Evolutionary conservation across 2,329 filamentous ascomycete species (phyloP).

Genomic region (Xylaria sp.): DNA sequence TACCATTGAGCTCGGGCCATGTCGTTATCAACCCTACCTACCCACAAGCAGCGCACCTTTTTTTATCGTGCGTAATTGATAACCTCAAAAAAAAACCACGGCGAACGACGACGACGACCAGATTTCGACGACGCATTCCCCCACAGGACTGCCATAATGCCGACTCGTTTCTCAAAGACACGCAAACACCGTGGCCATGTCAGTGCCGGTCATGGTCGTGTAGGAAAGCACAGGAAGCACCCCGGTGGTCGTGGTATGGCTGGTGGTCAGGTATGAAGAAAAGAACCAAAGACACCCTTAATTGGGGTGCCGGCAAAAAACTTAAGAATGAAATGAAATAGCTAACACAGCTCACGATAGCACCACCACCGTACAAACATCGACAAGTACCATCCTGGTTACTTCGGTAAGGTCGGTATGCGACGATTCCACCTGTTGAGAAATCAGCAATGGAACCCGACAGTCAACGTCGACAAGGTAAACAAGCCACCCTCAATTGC

Average conservation of each 20-base stretch:
- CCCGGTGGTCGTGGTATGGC: slow-evolving; percentile 86
- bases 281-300: background rate
- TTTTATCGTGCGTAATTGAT: slow-evolving; percentile 39
- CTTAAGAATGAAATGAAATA: background rate
- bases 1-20: slow-evolving; percentile 26
- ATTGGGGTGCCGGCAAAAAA: background rate
- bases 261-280: slow-evolving; percentile 43
- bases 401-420: slow-evolving; percentile 99
- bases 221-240: slow-evolving; percentile 98
- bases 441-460: slow-evolving; percentile 98
- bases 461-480: slow-evolving; percentile 99
- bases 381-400: slow-evolving; percentile 92
- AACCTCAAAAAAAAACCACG: slow-evolving; percentile 33
- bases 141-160: slow-evolving; percentile 37
- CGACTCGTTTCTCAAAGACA: slow-evolving; percentile 41
- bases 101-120: slow-evolving; percentile 35
- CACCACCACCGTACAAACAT: slow-evolving; percentile 96
- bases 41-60: slow-evolving; percentile 39
- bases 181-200: slow-evolving; percentile 83
- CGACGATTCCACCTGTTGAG: slow-evolving; percentile 96
- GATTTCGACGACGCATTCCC: slow-evolving; percentile 35
- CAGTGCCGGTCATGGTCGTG: slow-evolving; percentile 96
- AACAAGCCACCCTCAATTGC: background rate
- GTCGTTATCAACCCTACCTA: slow-evolving; percentile 37
- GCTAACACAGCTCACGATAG: slow-evolving; percentile 68